phyloP scores from a whole-genome alignment of 1,284 basidiomycete species.

The Marasmius sp. region DNA sequence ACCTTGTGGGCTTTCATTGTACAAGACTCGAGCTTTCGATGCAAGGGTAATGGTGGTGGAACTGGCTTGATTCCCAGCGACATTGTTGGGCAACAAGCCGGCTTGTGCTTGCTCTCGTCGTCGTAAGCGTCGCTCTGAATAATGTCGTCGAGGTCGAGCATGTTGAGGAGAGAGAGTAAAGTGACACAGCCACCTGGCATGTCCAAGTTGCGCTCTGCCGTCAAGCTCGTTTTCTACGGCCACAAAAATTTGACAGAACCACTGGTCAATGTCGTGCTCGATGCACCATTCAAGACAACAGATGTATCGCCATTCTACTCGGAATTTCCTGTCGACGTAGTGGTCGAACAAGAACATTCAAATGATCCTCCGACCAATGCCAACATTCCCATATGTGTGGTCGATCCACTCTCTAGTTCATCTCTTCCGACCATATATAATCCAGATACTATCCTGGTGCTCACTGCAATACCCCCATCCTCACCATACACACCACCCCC shows the following conservation, averaged over 20 bases:
- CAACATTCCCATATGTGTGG: conserved; percentile 59
- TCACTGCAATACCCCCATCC: conserved; percentile 34
- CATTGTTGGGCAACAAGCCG: conserved; percentile 27
- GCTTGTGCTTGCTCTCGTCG: not conserved
- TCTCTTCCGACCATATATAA: conserved; percentile 43
- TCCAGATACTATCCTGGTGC: conserved; percentile 51
- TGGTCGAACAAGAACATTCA: conserved; percentile 15
- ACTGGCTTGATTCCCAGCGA: conserved; percentile 49
- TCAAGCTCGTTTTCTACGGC: conserved; percentile 2
- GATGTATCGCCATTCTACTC: not conserved
- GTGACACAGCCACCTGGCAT: not conserved
- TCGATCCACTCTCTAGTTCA: conserved; percentile 54
- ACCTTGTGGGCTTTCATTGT: conserved; percentile 52
- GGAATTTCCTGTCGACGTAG: conserved; percentile 1
- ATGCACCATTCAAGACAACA: not conserved
- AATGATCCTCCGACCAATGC: conserved; percentile 38
- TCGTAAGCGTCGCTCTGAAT: conserved; percentile 2
- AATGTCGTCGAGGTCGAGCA: not conserved
- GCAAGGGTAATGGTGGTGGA: conserved; percentile 56
- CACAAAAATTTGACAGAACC: not conserved
- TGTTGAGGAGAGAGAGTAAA: not conserved
- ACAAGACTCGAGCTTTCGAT: conserved; percentile 49
- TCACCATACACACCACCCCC: conserved; percentile 15
- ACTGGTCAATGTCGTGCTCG: not conserved
- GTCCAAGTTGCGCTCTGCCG: not conserved